Base-by-base conservation (phyloP, 2,329 filamentous ascomycete species). In the Calonectria honghensis region DNA sequence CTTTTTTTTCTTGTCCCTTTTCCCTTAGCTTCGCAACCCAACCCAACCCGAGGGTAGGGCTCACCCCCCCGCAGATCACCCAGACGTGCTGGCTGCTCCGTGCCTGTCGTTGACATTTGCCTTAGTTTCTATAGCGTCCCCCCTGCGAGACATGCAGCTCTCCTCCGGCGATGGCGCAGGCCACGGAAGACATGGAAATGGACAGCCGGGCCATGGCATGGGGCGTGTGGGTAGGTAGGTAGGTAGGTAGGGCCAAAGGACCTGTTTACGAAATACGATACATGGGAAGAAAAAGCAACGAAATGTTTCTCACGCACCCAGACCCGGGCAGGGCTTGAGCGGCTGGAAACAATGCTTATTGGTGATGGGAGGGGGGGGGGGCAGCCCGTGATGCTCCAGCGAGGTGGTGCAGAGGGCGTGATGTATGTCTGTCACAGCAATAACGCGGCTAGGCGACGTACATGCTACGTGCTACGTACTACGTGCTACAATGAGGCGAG, bases 131-230 rank as follows among this genome's bases (percentile, higher is more conserved):
- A 57, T 75, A 74, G 72, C 73, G 65, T 64, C 72, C 74, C 70
- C 70, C 61, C 71, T 68, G 67, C 67, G 72, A 80, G 77, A 80
- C 79, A 79, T 78, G 72, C 79, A 57, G 72, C 72, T 48, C 45
- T 48, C 57, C 57, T 41, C 67, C 54, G 67, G 13, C 59, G 59
- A 72, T 74, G 63, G 59, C 69, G 54, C 70, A 54, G 73, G 59
- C 68, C 63, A 61, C 72, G 57, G 50, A 52, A 20, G 39, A 52
- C 29, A n/a, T 59, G 35, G 54, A 32, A 61, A 48, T 57, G 57
- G 29, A 68, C 45, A 64, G 39, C 64, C 65, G 61, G 54, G 35
- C 3, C 24, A n/a, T 29, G 37, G 24, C 24, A 24, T 24, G 24
- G 24, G 24, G 51, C 24, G 66, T 31, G 50, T 14, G 48, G 35